phyloP scores from a whole-genome alignment of 805 yeast genomes.

The Metschnikowia hibisci region DNA sequence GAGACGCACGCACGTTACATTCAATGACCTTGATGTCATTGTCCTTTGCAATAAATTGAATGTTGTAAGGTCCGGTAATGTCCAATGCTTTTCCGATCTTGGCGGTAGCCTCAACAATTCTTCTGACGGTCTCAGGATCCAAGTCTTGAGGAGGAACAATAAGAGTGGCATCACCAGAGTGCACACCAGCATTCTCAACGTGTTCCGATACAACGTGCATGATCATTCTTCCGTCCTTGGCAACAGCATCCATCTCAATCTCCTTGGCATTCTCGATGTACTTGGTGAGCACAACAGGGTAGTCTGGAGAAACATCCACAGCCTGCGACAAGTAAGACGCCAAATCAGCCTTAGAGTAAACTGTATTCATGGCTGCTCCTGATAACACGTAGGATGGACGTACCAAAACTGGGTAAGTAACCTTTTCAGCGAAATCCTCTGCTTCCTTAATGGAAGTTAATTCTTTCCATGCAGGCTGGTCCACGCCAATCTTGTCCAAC shows the following conservation, averaged over 20 bases:
- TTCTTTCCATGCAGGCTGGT: slow-evolving; percentile 99
- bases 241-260: slow-evolving; percentile 98
- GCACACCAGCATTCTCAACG: slow-evolving; percentile 99
- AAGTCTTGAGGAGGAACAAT: slow-evolving; percentile 96
- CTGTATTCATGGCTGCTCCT: slow-evolving; percentile 99
- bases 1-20: slow-evolving; percentile 98
- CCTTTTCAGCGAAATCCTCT: slow-evolving; percentile 84
- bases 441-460: slow-evolving; percentile 91
- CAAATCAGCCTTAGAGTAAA: slow-evolving; percentile 83
- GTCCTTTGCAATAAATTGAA: slow-evolving; percentile 94
- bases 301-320: slow-evolving; percentile 94
- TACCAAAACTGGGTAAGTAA: slow-evolving; percentile 89
- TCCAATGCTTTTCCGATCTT: slow-evolving; percentile 93
- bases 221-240: slow-evolving; percentile 86
- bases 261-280: slow-evolving; percentile 96
- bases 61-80: slow-evolving; percentile 96
- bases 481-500: slow-evolving; percentile 94
- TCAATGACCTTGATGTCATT: slow-evolving; percentile 96
- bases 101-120: slow-evolving; percentile 94
- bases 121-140: slow-evolving; percentile 82
- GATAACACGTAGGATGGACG: slow-evolving; percentile 97
- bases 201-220: slow-evolving; percentile 98
- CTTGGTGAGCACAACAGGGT: slow-evolving; percentile 96
- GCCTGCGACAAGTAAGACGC: slow-evolving; percentile 88
- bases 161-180: slow-evolving; percentile 97